These are phyloP conservation scores for Ophiostoma pallidulum DNA, from an alignment of 2,329 filamentous ascomycete genomes.

Conservation along the genomic window DNA sequence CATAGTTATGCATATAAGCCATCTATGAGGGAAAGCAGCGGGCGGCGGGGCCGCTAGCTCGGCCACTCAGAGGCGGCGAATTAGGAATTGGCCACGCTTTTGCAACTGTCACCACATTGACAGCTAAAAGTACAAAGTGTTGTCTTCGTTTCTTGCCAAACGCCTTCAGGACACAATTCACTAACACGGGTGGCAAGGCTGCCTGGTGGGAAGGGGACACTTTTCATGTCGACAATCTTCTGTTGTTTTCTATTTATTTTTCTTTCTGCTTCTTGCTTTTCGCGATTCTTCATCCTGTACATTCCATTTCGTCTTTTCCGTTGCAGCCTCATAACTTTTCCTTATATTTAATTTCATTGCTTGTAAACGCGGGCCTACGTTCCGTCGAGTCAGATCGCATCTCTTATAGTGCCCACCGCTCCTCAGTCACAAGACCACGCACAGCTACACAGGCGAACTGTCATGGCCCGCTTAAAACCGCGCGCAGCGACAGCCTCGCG, in stretches of 20 bases:
- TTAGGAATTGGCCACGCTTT: conserved; percentile 11
- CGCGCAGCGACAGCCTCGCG: neutral
- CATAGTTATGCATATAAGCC: neutral
- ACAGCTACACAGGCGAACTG: neutral
- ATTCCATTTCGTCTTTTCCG: no score
- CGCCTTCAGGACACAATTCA: conserved; percentile 7
- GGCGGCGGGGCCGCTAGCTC: neutral
- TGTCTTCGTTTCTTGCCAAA: neutral
- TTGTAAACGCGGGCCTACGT: no score
- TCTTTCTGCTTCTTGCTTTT: neutral
- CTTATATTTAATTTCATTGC: no score
- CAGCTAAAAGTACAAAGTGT: neutral
- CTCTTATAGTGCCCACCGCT: no score
- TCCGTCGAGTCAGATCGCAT: no score
- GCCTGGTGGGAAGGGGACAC: conserved; percentile 7
- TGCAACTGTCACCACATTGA: neutral
- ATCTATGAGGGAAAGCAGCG: neutral
- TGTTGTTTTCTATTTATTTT: neutral
- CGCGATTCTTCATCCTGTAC: neutral
- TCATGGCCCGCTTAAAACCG: neutral
- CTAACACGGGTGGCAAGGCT: conserved; percentile 13
- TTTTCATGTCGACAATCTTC: neutral
- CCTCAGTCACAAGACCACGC: no score
- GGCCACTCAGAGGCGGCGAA: conserved; percentile 15
- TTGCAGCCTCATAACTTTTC: no score